These are phyloP conservation scores for Tetrastigma voinierianum DNA, from an alignment of 164 flowering plant species.

Conservation along the genomic window DNA sequence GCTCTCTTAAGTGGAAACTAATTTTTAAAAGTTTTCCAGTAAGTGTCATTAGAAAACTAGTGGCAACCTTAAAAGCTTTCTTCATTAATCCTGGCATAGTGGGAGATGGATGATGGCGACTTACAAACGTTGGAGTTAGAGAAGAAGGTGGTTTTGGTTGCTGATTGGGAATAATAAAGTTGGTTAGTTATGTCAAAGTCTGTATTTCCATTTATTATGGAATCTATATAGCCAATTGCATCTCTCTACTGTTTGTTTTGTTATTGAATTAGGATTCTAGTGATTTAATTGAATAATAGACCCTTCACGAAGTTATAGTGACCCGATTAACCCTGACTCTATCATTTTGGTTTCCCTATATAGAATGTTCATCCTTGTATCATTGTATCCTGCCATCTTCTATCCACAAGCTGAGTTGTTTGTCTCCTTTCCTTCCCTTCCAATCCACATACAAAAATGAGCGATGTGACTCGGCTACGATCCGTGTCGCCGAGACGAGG, in stretches of 20 bases:
- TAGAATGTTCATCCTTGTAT: constrained; percentile 8
- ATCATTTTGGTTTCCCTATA: not conserved
- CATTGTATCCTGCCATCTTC: constrained; percentile 1
- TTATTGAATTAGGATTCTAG: too few species aligned
- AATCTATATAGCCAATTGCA: too few species aligned
- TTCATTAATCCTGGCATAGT: too few species aligned
- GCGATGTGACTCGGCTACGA: constrained; percentile 31
- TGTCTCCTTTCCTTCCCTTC: not conserved
- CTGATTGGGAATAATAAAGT: constrained; percentile 8
- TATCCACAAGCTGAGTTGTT: constrained; percentile 3
- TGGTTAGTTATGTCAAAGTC: not conserved
- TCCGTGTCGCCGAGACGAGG: constrained; percentile 41
- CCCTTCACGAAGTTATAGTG: not conserved
- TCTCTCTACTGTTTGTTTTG: too few species aligned
- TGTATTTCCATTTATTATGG: too few species aligned
- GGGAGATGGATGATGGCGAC: not conserved
- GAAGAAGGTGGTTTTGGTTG: constrained; percentile 18
- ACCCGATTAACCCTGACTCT: constrained; percentile 7
- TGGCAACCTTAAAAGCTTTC: too few species aligned
- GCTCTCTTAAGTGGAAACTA: too few species aligned
- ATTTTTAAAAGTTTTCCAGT: too few species aligned
- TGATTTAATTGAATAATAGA: too few species aligned
- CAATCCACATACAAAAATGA: constrained; percentile 22
- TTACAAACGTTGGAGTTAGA: constrained; percentile 14
- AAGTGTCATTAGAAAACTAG: too few species aligned